A percentile compares a stretch with the other conserved stretches of the same genome.
Conservation (phyloP, 139 green algal species). For the Mesostigma viride region DNA sequence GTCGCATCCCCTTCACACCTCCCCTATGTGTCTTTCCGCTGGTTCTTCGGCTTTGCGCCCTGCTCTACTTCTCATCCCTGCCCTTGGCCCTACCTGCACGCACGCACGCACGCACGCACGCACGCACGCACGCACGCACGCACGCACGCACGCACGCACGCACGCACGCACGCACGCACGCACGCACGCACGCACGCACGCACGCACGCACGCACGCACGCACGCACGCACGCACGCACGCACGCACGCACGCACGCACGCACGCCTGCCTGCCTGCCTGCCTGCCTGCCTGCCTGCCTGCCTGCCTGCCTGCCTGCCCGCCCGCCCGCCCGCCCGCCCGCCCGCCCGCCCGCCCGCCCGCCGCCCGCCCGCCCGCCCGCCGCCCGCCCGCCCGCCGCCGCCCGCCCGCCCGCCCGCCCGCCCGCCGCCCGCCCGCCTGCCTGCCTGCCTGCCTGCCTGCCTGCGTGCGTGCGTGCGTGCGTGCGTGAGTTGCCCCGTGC, state of each 20-base stretch:
- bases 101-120: conserved; percentile 8
- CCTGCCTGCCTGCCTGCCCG: background rate
- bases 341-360: background rate
- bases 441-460: too few relatives aligned
- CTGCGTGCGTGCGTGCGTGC: too few relatives aligned
- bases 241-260: conserved; percentile 11
- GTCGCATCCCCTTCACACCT: too few relatives aligned
- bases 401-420: too few relatives aligned
- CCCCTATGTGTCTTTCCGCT: too few relatives aligned
- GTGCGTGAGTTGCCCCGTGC: too few relatives aligned
- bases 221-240: conserved; percentile 5
- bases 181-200: background rate
- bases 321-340: background rate
- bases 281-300: background rate
- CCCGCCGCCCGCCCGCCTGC: too few relatives aligned
- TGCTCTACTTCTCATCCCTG: too few relatives aligned
- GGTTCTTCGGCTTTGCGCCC: too few relatives aligned
- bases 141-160: conserved; percentile 1
- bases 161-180: background rate
- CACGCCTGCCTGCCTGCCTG: background rate
- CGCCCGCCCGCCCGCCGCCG: too few relatives aligned
- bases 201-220: background rate
- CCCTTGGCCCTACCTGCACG: background rate
- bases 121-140: background rate
- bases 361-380: background rate